Evolutionary conservation across 2,329 filamentous ascomycete genomes (phyloP).

Genomic region (Phoma herbarum): DNA sequence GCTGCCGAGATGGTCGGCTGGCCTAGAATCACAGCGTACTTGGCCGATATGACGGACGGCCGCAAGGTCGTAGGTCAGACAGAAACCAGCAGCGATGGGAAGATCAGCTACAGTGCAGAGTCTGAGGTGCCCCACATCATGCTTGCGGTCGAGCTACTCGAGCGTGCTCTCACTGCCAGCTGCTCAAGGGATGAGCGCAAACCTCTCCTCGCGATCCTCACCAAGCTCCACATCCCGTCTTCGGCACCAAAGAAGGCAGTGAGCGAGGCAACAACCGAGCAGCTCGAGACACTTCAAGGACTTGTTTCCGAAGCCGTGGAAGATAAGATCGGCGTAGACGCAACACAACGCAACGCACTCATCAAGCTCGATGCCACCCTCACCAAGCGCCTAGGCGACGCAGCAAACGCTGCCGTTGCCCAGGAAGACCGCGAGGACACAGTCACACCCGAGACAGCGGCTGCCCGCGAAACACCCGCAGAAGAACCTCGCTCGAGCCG

Average conservation of each 20-base stretch:
- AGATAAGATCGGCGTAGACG: conserved; percentile 60
- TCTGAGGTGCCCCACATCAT: conserved; percentile 83
- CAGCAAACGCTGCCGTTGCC: conserved; percentile 23
- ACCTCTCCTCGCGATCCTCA: conserved; percentile 68
- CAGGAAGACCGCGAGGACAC: conserved; percentile 24
- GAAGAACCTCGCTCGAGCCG: conserved; percentile 4
- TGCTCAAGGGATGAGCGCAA: conserved; percentile 85
- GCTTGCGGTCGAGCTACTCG: conserved; percentile 79
- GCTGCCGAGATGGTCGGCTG: conserved; percentile 73
- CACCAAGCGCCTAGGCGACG: conserved; percentile 60
- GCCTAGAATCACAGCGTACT: conserved; percentile 78
- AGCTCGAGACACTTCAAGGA: conserved; percentile 50
- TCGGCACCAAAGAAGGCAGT: conserved; percentile 53
- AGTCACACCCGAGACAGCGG: conserved; percentile 28
- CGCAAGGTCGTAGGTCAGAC: conserved; percentile 75
- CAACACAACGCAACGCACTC: conserved; percentile 62
- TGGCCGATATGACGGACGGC: conserved; percentile 96
- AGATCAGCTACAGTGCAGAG: conserved; percentile 65
- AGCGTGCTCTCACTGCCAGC: conserved; percentile 72
- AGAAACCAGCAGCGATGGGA: conserved; percentile 52
- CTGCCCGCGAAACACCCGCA: conserved; percentile 9
- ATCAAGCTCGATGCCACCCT: conserved; percentile 62
- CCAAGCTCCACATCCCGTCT: conserved; percentile 80
- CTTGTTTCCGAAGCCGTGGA: conserved; percentile 60
- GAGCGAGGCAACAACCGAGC: conserved; percentile 32